A percentile compares a stretch with the other conserved stretches of the same genome.
Evolutionary conservation across 441 rosid species (phyloP).

Genomic region (Erysimum cheiri): DNA sequence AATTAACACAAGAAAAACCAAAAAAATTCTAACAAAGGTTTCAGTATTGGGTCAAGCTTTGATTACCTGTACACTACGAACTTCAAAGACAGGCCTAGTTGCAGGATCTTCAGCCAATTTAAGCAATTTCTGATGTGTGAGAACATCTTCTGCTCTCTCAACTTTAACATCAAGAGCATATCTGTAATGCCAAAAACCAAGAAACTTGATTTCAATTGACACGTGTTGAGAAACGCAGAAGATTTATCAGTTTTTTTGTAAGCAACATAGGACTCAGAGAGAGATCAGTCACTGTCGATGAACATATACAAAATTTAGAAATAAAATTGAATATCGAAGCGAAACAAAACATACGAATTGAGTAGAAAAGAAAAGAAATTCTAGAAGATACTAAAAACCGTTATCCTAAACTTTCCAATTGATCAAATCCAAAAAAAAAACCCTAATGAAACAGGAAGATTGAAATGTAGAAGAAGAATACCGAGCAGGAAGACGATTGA

Average conservation of each 20-base stretch:
- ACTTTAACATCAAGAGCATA: conserved; percentile 94
- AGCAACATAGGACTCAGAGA: conserved; percentile 8
- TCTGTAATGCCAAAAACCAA: conserved; percentile 44
- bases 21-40: neutral
- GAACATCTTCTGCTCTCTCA: conserved; percentile 95
- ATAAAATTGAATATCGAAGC: neutral
- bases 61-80: conserved; percentile 80
- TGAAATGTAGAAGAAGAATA: conserved; percentile 5
- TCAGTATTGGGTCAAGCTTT: neutral
- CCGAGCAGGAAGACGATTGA: conserved; percentile 98
- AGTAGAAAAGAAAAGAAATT: conserved; percentile 21
- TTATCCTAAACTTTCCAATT: neutral
- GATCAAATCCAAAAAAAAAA: conserved; percentile 7
- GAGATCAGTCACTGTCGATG: conserved; percentile 29
- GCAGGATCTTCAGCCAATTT: conserved; percentile 79
- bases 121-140: conserved; percentile 73
- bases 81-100: conserved; percentile 81
- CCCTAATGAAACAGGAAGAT: neutral
- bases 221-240: conserved; percentile 29
- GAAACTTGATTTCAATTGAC: conserved; percentile 20
- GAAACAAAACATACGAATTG: neutral
- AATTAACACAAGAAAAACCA: conserved; percentile 25
- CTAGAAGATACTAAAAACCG: neutral
- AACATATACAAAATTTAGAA: conserved; percentile 25
- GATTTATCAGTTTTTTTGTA: conserved; percentile 6